Evolutionary conservation across 1,284 basidiomycete genomes (phyloP), one percentile per base, ranked within the genome.

Genomic region (Macrocybe sp.): DNA sequence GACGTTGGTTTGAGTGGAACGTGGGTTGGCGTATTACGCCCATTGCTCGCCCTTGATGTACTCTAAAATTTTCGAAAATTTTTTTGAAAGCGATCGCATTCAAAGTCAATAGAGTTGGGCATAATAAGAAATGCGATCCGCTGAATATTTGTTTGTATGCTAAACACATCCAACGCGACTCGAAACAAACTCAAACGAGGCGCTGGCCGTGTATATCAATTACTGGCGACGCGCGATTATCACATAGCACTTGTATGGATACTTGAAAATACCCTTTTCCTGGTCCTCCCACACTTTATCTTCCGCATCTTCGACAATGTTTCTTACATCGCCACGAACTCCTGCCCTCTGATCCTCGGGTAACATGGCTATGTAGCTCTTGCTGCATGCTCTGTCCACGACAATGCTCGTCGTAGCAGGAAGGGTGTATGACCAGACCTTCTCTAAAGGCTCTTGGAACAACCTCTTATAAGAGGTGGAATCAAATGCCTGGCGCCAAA

Each of bases 321-420:
- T 69, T 37, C 66, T 65, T 37, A 87, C 60, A 38, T 75, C 72
- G 10, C 69, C 56, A 14, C 63, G 59, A n/a, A 86, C 72, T 38
- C 69, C 67, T 12, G 63, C 59, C 61, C 77, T 83, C 51, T 80
- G 74, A 1, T 77, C 73, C 0, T 74, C 70, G 1, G 75, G 65
- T 14, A 86, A 68, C 8, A 85, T 57, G 0, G 80, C 69, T 36
- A 89, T 79, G 59, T 88, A 90, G 58, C 86, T 89, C 68, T 89
- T 89, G 67, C 79, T 89, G 46, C 65, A 68, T 0, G 79, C 83
- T 44, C 88, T 71, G 47, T 85, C 68, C n/a, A 80, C 61, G 8
- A 75, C 77, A 14, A 68, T 69, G n/a, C 81, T 66, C 29, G 69
- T 62, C 2, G 76, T 79, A 0, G 72, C 69, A 9, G 68, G 64